Conservation (phyloP, 225 moss, liverwort and hornwort genomes). For the Sphagnum tenellum region DNA sequence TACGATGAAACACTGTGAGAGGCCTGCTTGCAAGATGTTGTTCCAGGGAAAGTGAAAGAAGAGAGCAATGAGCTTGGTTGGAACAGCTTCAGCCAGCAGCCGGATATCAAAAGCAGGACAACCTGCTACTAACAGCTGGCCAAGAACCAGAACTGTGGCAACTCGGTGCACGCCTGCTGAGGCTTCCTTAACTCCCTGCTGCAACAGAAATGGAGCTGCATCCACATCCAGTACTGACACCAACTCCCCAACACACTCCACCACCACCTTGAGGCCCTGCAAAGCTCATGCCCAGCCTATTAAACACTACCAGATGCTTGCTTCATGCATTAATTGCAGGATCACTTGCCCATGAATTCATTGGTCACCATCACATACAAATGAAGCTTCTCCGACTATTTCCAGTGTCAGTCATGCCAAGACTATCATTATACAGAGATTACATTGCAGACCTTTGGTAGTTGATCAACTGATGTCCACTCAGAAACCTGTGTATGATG, state of each 20-base stretch:
- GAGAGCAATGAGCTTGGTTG: constrained; percentile 53
- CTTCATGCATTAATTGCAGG: too few relatives aligned
- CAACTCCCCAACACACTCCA: constrained; percentile 51
- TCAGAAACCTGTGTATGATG: constrained; percentile 30
- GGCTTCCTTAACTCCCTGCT: constrained; percentile 46
- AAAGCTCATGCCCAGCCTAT: constrained; percentile 6
- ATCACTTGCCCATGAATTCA: too few relatives aligned
- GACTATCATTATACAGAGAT: too few relatives aligned
- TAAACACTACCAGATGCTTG: too few relatives aligned
- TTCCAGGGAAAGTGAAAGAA: constrained; percentile 89
- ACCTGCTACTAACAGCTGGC: constrained; percentile 60
- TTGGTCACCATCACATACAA: too few relatives aligned
- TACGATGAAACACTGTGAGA: constrained; percentile 63
- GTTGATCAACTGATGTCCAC: constrained; percentile 64
- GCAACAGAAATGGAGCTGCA: constrained; percentile 46
- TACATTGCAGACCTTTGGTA: constrained; percentile 49
- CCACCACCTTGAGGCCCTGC: constrained; percentile 65
- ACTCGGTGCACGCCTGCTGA: constrained; percentile 79
- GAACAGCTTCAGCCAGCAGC: constrained; percentile 48
- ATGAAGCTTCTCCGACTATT: too few relatives aligned
- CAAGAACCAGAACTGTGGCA: constrained; percentile 62
- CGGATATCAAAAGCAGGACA: constrained; percentile 61
- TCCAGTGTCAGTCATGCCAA: too few relatives aligned
- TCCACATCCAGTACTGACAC: constrained; percentile 58
- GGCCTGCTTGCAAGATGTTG: constrained; percentile 70